A percentile compares a stretch with the other conserved stretches of the same genome.
phyloP scores from a whole-genome alignment of 345 rosid genomes.

The Kernera saxatilis region DNA sequence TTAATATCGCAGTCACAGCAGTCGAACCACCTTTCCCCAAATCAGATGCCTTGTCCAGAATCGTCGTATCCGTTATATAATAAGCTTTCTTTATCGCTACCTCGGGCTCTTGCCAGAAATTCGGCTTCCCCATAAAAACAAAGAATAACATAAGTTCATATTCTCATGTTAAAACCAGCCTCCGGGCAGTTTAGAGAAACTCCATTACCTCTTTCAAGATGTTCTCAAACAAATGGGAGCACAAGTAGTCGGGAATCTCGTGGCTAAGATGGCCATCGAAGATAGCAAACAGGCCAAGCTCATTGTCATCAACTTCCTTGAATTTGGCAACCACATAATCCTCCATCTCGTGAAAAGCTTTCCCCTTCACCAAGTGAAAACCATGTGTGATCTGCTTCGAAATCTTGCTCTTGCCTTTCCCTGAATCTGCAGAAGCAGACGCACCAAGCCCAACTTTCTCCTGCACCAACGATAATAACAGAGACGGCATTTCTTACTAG shows the following conservation, averaged over 20 bases:
- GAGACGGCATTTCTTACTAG: not conserved
- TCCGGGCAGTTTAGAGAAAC: not conserved
- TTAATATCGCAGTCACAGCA: conserved; percentile 83
- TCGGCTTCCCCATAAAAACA: conserved; percentile 37
- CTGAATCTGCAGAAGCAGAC: conserved; percentile 52
- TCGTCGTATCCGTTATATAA: conserved; percentile 51
- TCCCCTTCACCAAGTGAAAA: conserved; percentile 78
- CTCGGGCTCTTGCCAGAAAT: conserved; percentile 75
- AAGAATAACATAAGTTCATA: not conserved
- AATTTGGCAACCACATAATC: conserved; percentile 75
- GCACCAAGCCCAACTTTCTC: conserved; percentile 73
- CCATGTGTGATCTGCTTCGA: conserved; percentile 75
- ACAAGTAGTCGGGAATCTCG: conserved; percentile 66
- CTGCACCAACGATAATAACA: conserved; percentile 26
- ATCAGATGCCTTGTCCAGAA: conserved; percentile 63
- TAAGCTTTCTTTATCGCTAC: conserved; percentile 68
- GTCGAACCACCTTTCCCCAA: conserved; percentile 93
- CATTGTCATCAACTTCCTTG: conserved; percentile 62
- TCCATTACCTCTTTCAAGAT: conserved; percentile 69
- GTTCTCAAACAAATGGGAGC: conserved; percentile 66
- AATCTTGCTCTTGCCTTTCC: conserved; percentile 90
- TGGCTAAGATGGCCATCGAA: conserved; percentile 90
- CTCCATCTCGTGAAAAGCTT: conserved; percentile 73
- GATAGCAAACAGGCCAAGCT: conserved; percentile 91
- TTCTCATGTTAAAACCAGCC: not conserved